These are phyloP conservation scores for Neurospora sp. DNA, from an alignment of 495 filamentous ascomycete species.

Conservation along the genomic window DNA sequence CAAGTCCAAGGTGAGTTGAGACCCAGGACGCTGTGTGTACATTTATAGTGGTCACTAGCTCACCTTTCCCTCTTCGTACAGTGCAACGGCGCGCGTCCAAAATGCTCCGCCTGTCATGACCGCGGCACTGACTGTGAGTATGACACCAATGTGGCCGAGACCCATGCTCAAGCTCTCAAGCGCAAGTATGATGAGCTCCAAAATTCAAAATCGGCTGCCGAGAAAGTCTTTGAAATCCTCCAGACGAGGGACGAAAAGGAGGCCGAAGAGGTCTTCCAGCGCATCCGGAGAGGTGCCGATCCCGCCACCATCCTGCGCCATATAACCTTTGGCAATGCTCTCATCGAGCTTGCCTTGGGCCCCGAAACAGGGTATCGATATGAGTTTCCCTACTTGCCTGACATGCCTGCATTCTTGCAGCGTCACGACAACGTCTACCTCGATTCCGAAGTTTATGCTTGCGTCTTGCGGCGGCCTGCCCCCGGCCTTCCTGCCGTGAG, in stretches of 20 bases:
- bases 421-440: constrained; percentile 26
- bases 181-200: constrained; percentile 30
- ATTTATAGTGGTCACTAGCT: neutral
- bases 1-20: constrained; percentile 41
- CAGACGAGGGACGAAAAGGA: constrained; percentile 22
- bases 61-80: constrained; percentile 7
- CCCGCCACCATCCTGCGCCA: constrained; percentile 24
- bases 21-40: neutral
- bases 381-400: constrained; percentile 29
- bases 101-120: constrained; percentile 26
- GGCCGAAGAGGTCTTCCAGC: constrained; percentile 24
- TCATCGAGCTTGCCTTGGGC: constrained; percentile 26
- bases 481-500: neutral
- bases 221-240: constrained; percentile 27
- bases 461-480: neutral
- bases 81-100: constrained; percentile 30
- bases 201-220: constrained; percentile 20
- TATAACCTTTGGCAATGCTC: constrained; percentile 29
- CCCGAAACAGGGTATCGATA: constrained; percentile 31
- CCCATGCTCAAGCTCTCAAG: constrained; percentile 32
- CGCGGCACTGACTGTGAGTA: constrained; percentile 27
- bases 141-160: constrained; percentile 28
- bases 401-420: constrained; percentile 27
- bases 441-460: constrained; percentile 27
- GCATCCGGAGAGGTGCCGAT: constrained; percentile 29